Evolutionary conservation across 129 eudicot genomes (phyloP).

Genomic region (Deinandra increscens): DNA sequence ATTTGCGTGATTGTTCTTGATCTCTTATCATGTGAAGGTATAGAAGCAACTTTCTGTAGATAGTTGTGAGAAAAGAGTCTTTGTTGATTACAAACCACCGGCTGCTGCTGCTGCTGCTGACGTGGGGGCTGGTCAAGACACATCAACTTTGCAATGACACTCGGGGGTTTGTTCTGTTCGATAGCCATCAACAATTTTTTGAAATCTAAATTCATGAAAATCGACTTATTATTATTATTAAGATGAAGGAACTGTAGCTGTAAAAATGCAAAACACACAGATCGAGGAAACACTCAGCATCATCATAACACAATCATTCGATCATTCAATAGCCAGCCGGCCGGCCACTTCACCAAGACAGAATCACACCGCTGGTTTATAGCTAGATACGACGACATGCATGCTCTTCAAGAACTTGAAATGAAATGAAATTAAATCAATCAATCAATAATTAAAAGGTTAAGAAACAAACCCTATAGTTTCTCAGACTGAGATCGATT

Average conservation of each 20-base stretch:
- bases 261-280: conserved; percentile 8
- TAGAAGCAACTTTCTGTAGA: conserved; percentile 44
- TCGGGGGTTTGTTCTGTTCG: conserved; percentile 33
- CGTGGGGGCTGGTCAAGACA: conserved; percentile 44
- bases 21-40: conserved; percentile 37
- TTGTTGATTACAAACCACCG: conserved; percentile 19
- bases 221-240: too few relatives aligned
- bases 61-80: conserved; percentile 66
- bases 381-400: neutral
- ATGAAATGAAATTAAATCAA: too few relatives aligned
- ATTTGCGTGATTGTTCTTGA: conserved; percentile 19
- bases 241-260: too few relatives aligned
- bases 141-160: conserved; percentile 77
- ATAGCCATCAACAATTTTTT: conserved; percentile 42
- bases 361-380: conserved; percentile 3
- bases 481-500: too few relatives aligned
- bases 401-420: conserved; percentile 9
- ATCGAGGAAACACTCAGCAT: conserved; percentile 15
- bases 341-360: conserved; percentile 24
- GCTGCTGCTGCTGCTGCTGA: conserved; percentile 34
- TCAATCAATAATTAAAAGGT: too few relatives aligned
- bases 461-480: too few relatives aligned
- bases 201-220: neutral
- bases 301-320: too few relatives aligned
- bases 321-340: conserved; percentile 37